Evolutionary conservation across 495 filamentous ascomycete species (phyloP).

Genomic region (Aspergillus sclerotioniger): DNA sequence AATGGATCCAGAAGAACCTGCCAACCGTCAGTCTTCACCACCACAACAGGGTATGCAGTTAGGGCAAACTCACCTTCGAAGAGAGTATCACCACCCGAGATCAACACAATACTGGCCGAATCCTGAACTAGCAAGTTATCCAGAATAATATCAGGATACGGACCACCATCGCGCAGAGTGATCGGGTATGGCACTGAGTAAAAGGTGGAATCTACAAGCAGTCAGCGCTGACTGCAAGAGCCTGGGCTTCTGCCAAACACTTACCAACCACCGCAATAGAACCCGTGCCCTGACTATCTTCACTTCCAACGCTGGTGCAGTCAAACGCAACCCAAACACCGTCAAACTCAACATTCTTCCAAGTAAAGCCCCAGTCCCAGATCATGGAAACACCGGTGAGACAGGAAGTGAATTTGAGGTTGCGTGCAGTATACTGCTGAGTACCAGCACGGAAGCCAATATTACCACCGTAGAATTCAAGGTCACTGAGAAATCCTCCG

Average conservation of each 20-base stretch:
- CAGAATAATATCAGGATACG: slow-evolving; percentile 7
- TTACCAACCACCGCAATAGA: background rate
- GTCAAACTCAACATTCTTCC: slow-evolving; percentile 4
- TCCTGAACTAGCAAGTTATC: slow-evolving; percentile 5
- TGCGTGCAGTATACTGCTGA: slow-evolving; percentile 61
- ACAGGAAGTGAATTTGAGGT: slow-evolving; percentile 2
- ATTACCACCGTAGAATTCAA: slow-evolving; percentile 56
- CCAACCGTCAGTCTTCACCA: too few species aligned
- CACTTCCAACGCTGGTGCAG: background rate
- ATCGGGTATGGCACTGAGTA: background rate
- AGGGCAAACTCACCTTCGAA: background rate
- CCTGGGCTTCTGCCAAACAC: too few species aligned
- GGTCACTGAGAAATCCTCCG: slow-evolving; percentile 41
- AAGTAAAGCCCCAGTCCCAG: slow-evolving; percentile 3
- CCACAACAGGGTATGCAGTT: too few species aligned
- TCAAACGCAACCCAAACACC: background rate
- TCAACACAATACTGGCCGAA: background rate
- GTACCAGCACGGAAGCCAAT: slow-evolving; percentile 55
- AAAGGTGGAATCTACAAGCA: slow-evolving; percentile 1
- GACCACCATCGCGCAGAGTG: background rate
- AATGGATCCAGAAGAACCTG: background rate
- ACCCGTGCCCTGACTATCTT: background rate
- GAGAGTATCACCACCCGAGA: slow-evolving; percentile 1
- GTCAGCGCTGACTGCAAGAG: too few species aligned
- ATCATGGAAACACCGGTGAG: background rate